Conservation (phyloP, 139 green algal species). For the Chlorella sp. region DNA sequence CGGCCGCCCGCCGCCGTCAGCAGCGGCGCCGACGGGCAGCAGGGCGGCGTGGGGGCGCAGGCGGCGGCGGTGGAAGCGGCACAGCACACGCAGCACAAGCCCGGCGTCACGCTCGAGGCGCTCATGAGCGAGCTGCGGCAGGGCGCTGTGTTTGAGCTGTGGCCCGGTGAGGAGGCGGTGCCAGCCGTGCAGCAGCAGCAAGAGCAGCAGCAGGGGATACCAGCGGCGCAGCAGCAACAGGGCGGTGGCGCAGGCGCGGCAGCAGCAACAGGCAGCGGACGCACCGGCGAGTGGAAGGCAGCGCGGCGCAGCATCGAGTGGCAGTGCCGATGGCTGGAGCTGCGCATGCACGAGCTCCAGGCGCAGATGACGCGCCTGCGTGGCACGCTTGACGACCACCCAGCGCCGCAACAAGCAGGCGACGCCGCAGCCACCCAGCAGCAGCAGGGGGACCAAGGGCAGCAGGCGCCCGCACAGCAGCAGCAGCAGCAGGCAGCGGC, state of each 20-base stretch:
- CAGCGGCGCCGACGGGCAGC: background rate
- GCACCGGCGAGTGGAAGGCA: slow-evolving; percentile 26
- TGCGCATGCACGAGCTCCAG: slow-evolving; percentile 36
- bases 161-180: background rate
- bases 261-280: slow-evolving; percentile 3
- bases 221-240: background rate
- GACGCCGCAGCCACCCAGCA: background rate
- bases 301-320: slow-evolving; percentile 19
- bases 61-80: too few species aligned
- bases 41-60: too few species aligned
- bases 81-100: too few species aligned
- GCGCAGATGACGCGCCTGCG: slow-evolving; percentile 14
- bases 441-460: slow-evolving; percentile 4
- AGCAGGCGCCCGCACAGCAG: slow-evolving; percentile 2
- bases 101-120: background rate
- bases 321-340: slow-evolving; percentile 41
- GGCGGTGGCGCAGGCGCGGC: background rate
- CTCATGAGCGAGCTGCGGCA: background rate
- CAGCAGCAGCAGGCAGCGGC: slow-evolving; percentile 4
- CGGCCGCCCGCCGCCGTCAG: background rate
- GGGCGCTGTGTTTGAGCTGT: background rate
- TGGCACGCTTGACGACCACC: background rate
- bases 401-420: background rate
- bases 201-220: background rate
- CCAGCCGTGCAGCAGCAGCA: background rate